Evolutionary conservation across 768 basidiomycete species (phyloP), one percentile per base, ranked within the genome.

Genomic region (Paxillus ammoniavirescens): DNA sequence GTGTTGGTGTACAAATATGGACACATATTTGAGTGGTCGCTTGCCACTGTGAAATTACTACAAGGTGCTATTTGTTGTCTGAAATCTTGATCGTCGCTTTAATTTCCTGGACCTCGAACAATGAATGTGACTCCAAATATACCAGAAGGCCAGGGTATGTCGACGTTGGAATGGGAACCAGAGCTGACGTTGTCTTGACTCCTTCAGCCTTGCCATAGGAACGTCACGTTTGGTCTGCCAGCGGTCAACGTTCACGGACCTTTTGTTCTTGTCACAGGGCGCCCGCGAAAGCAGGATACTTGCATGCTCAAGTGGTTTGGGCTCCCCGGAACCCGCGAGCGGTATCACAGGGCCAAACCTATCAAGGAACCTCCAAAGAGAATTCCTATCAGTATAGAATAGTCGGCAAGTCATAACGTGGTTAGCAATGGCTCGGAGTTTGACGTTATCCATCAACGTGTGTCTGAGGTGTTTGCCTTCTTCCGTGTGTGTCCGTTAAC

Each of bases 121-220:
- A 31, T 65, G 69, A 26, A 14, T 3, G 42, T 30, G 23, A 26
- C 36, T 50, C 2, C 86, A 86, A 3, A 88, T 55, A 4, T 66
- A 74, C n/a, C 66, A 65, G 61, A 87, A 89, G 2, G 87, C 7
- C 10, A 31, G 26, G 87, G 5, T 31, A 31, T 1, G 31, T 31
- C 0, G 63, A 50, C 1, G 81, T 84, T 0, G 84, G 86, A n/a
- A 87, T 54, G 3, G 85, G 86, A 28, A 87, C 68, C 38, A 87
- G 64, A 56, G 87, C 79, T 3, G 82, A 84, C 2, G 86, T 88
- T 47, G 69, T 64, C 17, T 69, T 35, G n/a, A n/a, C 12, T 37
- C 23, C 14, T 12, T 14, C 12, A n/a, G n/a, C 66, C 21, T 21
- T 21, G 21, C n/a, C n/a, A n/a, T n/a, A n/a, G n/a, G n/a, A n/a